A percentile compares a stretch with the other conserved stretches of the same genome.
Evolutionary conservation across 192 early-diverging fungal species (phyloP).

Genomic region (Backusella circina): DNA sequence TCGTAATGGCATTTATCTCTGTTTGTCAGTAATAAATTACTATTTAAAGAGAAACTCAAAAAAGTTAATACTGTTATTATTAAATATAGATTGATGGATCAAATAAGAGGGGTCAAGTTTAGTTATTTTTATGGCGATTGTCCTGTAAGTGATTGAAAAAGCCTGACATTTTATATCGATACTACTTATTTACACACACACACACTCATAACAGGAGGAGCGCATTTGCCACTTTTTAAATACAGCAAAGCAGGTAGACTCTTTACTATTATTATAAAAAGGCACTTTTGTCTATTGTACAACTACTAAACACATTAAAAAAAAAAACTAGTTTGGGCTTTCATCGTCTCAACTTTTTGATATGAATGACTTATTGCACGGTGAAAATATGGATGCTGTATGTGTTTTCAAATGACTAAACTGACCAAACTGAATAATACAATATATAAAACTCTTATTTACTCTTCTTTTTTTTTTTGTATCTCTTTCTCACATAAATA

Average conservation of each 20-base stretch:
- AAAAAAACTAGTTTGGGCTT: constrained; percentile 23
- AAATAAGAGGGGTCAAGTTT: not conserved
- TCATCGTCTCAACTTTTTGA: constrained; percentile 14
- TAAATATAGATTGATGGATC: constrained; percentile 42
- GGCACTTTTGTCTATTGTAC: not conserved
- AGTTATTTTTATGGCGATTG: not conserved
- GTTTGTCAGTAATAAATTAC: constrained; percentile 58
- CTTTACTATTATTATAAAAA: not conserved
- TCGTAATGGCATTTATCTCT: constrained; percentile 73
- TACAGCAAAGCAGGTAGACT: constrained; percentile 54
- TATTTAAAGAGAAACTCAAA: constrained; percentile 61
- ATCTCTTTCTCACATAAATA: not conserved
- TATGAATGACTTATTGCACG: constrained; percentile 61
- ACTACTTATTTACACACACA: not conserved
- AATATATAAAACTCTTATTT: constrained; percentile 1
- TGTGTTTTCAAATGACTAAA: constrained; percentile 3
- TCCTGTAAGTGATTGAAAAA: not conserved
- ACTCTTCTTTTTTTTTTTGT: not conserved
- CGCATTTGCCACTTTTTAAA: constrained; percentile 60
- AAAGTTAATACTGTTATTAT: constrained; percentile 50
- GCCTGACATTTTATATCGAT: not conserved
- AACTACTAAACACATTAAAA: not conserved
- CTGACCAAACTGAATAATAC: not conserved
- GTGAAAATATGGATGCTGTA: constrained; percentile 66
- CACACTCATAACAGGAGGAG: not conserved